Evolutionary conservation across 73 alveolate genomes (phyloP).

Genomic region (Diophrys appendiculata): DNA sequence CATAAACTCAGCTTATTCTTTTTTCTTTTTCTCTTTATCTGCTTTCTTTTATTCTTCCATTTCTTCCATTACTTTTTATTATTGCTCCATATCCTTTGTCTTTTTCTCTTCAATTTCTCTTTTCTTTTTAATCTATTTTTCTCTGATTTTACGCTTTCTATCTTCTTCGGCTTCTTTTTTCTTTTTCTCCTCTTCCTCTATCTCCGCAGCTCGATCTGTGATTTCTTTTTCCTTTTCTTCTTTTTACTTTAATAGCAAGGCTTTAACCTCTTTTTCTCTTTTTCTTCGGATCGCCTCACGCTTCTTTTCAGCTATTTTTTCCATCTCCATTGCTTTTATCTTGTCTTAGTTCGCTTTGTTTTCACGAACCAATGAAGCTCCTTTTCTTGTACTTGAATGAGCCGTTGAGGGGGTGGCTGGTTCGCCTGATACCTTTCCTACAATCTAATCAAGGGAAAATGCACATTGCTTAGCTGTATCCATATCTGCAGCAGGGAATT

Average conservation of each 20-base stretch:
- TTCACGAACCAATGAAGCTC: slow-evolving; percentile 25
- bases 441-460: slow-evolving; percentile 13
- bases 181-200: slow-evolving; percentile 29
- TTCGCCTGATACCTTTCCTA: slow-evolving; percentile 31
- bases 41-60: slow-evolving; percentile 19
- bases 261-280: slow-evolving; percentile 25
- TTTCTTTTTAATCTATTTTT: slow-evolving; percentile 1
- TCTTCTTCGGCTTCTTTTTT: slow-evolving; percentile 27
- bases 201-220: slow-evolving; percentile 8
- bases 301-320: slow-evolving; percentile 12
- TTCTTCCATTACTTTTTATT: slow-evolving; percentile 3
- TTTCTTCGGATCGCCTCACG: slow-evolving; percentile 12
- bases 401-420: slow-evolving; percentile 19
- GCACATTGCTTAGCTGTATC: slow-evolving; percentile 37
- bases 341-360: slow-evolving; percentile 17
- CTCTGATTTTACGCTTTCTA: slow-evolving; percentile 22
- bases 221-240: slow-evolving; percentile 20
- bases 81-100: slow-evolving; percentile 16
- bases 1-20: slow-evolving; percentile 14
- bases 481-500: slow-evolving; percentile 46
- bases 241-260: slow-evolving; percentile 5
- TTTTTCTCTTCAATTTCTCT: slow-evolving; percentile 16
- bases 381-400: slow-evolving; percentile 27
- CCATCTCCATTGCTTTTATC: slow-evolving; percentile 27
- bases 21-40: slow-evolving; percentile 11